Percentiles rank a stretch among this genome's conserved stretches.
phyloP scores from a whole-genome alignment of 176 grass and related monocot genomes.

The Eleusine coracana region DNA sequence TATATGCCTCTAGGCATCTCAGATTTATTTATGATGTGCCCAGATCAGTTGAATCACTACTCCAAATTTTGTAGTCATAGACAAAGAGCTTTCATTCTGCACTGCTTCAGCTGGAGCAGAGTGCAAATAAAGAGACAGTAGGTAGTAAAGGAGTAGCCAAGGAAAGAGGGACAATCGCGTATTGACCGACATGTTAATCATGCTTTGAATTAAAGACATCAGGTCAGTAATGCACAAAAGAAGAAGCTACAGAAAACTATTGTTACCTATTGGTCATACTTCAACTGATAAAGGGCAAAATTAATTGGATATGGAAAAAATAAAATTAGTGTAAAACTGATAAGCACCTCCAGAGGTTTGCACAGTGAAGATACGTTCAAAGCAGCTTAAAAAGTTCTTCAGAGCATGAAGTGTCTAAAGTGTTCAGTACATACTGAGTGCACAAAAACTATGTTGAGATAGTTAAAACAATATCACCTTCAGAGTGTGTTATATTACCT shows the following conservation, averaged over 20 bases:
- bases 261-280: neutral
- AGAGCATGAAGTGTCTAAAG: neutral
- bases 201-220: no score
- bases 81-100: no score
- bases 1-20: no score
- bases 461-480: neutral
- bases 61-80: no score
- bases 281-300: neutral
- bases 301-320: slow-evolving; percentile 12
- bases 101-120: no score
- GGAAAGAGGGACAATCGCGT: no score
- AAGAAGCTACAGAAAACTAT: slow-evolving; percentile 6
- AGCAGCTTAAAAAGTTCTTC: slow-evolving; percentile 13
- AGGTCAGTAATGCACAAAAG: slow-evolving; percentile 31
- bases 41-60: no score
- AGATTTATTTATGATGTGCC: no score
- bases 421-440: slow-evolving; percentile 3
- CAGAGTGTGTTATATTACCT: slow-evolving; percentile 56
- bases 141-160: no score
- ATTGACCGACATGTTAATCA: no score
- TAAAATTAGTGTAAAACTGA: slow-evolving; percentile 6
- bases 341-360: neutral
- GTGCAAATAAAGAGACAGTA: no score
- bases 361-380: neutral
- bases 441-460: neutral